Conservation (phyloP, 208 protist species). For the Acanthamoeba triangularis region DNA sequence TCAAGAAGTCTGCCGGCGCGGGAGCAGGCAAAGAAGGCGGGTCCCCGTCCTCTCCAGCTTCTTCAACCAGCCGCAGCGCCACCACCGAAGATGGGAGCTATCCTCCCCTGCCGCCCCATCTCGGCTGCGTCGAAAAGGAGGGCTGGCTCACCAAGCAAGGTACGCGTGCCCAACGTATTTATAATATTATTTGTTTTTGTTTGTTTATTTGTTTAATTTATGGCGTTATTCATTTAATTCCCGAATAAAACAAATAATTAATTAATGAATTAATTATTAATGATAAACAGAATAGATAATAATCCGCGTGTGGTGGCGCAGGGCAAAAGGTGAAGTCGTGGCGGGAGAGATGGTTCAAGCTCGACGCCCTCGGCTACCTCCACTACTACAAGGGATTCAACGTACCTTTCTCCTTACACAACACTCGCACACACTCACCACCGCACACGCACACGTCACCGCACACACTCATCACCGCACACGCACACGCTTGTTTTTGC, state of each 20-base stretch:
- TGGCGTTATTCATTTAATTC: not conserved
- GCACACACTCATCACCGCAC: not conserved
- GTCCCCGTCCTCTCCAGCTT: not conserved
- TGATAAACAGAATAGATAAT: no score
- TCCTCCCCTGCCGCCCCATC: not conserved
- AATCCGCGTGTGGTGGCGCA: not conserved
- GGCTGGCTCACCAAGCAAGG: slow-evolving; percentile 75
- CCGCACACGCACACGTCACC: no score
- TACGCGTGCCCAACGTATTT: not conserved
- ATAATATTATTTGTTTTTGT: not conserved
- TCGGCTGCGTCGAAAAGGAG: slow-evolving; percentile 14
- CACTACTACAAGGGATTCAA: slow-evolving; percentile 21
- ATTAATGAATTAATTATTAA: not conserved
- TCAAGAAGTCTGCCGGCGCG: not conserved
- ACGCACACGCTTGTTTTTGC: not conserved
- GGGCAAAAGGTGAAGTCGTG: slow-evolving; percentile 55
- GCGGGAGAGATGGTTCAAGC: slow-evolving; percentile 38
- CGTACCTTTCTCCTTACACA: not conserved
- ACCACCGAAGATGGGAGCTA: not conserved
- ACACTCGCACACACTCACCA: not conserved
- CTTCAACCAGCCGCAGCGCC: not conserved
- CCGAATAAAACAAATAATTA: not conserved
- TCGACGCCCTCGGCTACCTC: slow-evolving; percentile 22
- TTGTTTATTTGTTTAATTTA: not conserved
- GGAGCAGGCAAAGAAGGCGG: not conserved